Base-by-base conservation (phyloP, 768 basidiomycete genomes). In the Podaxis sp. region DNA sequence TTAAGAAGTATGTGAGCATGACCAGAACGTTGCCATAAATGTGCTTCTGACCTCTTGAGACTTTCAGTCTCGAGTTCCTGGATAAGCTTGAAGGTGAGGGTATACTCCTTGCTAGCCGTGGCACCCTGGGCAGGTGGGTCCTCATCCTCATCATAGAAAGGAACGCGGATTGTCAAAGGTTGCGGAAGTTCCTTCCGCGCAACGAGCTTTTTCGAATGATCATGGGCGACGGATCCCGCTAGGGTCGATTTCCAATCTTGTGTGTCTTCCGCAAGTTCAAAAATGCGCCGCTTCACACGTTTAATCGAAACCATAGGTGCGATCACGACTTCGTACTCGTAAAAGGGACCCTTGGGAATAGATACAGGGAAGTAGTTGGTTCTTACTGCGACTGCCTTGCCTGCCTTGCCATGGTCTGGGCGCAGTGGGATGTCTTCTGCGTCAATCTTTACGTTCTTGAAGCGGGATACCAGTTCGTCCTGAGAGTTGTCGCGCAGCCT, bases 361-460 rank as follows among this genome's bases (percentile, higher is more conserved):
- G 74, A 76, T 27, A 90, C 75, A 0, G 86, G 78, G 70, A 89
- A 89, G 74, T 85, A 89, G 65, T 90, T 91, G 50, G 87, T 78
- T 5, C 89, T 79, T 14, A 90, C 69, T 47, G 75, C 80, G 66
- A 85, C 77, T 9, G 70, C 42, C 38, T 62, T 76, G 9, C 87
- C 87, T 0, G 63, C 64, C 0, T 74, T 82, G 0, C 88, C 87
- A 63, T 79, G 88, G 14, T 77, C 83, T 5, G 85, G 84, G 21
- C 87, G 79, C 9, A 84, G 63, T 14, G 87, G 87, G 44, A 92
- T 70, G 13, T 81, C 76, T 42, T 73, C 70, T 5, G 67, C 62
- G 21, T 70, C 69, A 14, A 78, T 37, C 6, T 61, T 69, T 53
- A 80, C 65, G 2, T 62, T 59, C 28, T 70, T 70, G 62, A 80